Evolutionary conservation across 306 rosid species (phyloP), one percentile per base, ranked within the genome.

Genomic region (Astragalus membranaceus): DNA sequence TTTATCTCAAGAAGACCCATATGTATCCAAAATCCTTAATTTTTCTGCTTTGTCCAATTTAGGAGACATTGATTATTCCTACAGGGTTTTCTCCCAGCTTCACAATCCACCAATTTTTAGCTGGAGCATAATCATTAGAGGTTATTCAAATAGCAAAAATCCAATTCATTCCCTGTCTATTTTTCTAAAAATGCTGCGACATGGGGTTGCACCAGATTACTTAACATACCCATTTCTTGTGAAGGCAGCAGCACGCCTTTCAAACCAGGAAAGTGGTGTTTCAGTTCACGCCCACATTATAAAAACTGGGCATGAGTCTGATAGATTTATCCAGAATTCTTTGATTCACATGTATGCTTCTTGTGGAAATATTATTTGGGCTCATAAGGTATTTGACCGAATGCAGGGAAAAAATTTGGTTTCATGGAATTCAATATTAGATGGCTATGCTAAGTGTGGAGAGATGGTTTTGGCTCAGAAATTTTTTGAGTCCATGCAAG

Each of bases 311-410:
- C 84, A 76, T 13, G 83, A 74, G 53, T 76, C 79, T 41, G 95
- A 91, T 75, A 71, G 75, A 70, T 91, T 74, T 67, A 79, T 91
- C 62, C 83, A 66, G 52, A 85, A 86, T 70, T 85, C 95, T 32
- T 78, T 90, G 86, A 85, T 90, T 68, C 92, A 91, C 67, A 86
- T 86, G 95, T 91, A 88, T 63, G 86, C 85, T 62, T 72, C 92
- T 37, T 85, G 88, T 39, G 70, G 83, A 55, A 81, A 83, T 72
- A 72, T 91, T 23, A 0, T 8, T 10, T 74, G 66, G 79, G 95
- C 97, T 61, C 84, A 75, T 7, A 83, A 69, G 75, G 54, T 83
- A 72, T 91, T 91, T 43, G 88, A 86, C 49, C 79, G 61, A 61
- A 78, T 86, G 74, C 75, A 32, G 15, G 20, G 6, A 1, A 88